Evolutionary conservation across 495 filamentous ascomycete species (phyloP).

Genomic region (Xylaria bambusicola): DNA sequence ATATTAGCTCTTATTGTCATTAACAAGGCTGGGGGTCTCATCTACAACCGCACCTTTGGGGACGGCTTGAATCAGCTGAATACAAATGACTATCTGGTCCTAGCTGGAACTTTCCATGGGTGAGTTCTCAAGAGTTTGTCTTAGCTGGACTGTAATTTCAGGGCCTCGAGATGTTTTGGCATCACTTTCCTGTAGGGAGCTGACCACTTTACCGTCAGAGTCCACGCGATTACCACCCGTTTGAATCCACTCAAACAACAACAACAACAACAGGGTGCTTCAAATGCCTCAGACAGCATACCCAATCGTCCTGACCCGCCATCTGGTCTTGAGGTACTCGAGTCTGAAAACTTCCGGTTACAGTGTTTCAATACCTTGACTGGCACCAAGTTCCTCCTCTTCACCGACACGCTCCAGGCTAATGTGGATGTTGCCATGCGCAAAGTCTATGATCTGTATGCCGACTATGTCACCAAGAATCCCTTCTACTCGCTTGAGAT

Average conservation of each 20-base stretch:
- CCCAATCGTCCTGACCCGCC: constrained; percentile 55
- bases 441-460: constrained; percentile 90
- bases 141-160: too few species aligned
- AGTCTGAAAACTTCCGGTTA: constrained; percentile 86
- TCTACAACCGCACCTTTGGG: constrained; percentile 93
- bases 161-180: too few species aligned
- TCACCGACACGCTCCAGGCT: constrained; percentile 87
- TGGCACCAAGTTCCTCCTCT: constrained; percentile 92
- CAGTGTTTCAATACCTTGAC: constrained; percentile 95
- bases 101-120: constrained; percentile 98
- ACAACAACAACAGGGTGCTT: constrained; percentile 28
- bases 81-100: constrained; percentile 92
- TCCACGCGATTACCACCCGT: constrained; percentile 88
- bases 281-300: constrained; percentile 44
- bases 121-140: constrained; percentile 42
- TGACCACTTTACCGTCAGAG: constrained; percentile 49
- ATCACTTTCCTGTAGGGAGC: too few species aligned
- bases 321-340: constrained; percentile 84
- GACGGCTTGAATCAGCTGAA: constrained; percentile 78
- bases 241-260: constrained; percentile 62
- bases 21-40: constrained; percentile 95
- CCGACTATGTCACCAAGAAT: constrained; percentile 99
- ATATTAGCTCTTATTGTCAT: constrained; percentile 94
- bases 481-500: constrained; percentile 98
- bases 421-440: constrained; percentile 81